Conservation (phyloP, 768 basidiomycete genomes). For the Hericium rajendrae region DNA sequence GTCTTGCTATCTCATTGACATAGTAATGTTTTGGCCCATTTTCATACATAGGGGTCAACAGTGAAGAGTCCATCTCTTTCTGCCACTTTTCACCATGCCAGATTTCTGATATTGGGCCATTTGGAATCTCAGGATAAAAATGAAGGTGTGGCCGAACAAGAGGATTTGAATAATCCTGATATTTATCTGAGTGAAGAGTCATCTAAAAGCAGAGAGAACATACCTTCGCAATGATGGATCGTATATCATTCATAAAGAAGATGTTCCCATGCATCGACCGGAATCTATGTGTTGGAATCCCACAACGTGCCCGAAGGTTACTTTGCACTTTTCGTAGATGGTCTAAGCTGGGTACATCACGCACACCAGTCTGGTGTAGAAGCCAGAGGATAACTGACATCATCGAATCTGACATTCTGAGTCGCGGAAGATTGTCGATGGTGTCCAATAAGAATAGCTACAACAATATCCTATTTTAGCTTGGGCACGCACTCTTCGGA, state of each 20-base stretch:
- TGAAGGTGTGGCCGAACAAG: no score
- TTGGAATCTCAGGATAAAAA: no score
- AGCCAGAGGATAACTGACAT: constrained; percentile 15
- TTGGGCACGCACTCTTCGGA: not conserved
- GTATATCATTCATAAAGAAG: not conserved
- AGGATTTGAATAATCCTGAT: no score
- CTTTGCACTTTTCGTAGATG: constrained; percentile 2
- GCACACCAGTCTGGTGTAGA: constrained; percentile 11
- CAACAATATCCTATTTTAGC: constrained; percentile 3
- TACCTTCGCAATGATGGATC: not conserved
- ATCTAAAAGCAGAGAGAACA: no score
- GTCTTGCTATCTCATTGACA: no score
- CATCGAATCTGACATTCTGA: constrained; percentile 10
- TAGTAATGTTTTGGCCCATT: no score
- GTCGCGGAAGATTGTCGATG: constrained; percentile 16
- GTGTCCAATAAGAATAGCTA: constrained; percentile 14
- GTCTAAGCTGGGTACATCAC: constrained; percentile 16
- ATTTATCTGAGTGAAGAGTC: no score
- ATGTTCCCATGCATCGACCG: not conserved
- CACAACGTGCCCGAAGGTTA: not conserved
- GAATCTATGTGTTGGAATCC: not conserved
- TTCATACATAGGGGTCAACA: no score
- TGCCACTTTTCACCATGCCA: no score
- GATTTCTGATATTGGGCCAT: no score
- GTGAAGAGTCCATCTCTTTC: no score